These are phyloP conservation scores for Kodamaea laetipori DNA, from an alignment of 805 yeast species.

Conservation along the genomic window DNA sequence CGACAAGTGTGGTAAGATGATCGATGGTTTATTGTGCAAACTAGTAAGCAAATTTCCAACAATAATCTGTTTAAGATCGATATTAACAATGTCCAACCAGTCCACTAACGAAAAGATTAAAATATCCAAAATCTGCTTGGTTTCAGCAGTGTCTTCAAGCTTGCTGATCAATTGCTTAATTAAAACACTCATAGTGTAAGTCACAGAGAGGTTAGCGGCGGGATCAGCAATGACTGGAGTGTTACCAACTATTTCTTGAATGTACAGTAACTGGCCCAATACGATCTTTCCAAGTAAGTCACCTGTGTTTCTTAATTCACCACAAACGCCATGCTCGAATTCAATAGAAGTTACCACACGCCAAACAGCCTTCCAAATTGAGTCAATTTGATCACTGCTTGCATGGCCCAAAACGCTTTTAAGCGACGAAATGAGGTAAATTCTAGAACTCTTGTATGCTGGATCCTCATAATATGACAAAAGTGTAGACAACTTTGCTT, in stretches of 20 bases:
- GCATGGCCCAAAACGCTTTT: constrained; percentile 20
- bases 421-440: constrained; percentile 18
- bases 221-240: neutral
- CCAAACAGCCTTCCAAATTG: constrained; percentile 29
- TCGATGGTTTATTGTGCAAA: constrained; percentile 54
- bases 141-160: constrained; percentile 14
- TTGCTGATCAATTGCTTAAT: constrained; percentile 33
- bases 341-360: constrained; percentile 17
- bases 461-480: constrained; percentile 11
- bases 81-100: constrained; percentile 34
- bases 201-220: constrained; percentile 17
- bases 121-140: constrained; percentile 13
- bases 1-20: constrained; percentile 48
- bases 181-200: constrained; percentile 36
- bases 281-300: constrained; percentile 36
- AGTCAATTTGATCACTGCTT: constrained; percentile 23
- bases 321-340: constrained; percentile 19
- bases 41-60: constrained; percentile 61
- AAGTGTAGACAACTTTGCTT: constrained; percentile 9
- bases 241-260: constrained; percentile 18
- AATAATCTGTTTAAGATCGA: constrained; percentile 62
- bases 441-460: constrained; percentile 8
- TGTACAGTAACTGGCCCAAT: constrained; percentile 13
- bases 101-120: constrained; percentile 21
- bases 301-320: constrained; percentile 37